phyloP scores from a whole-genome alignment of 768 basidiomycete species.

The Suillus clintonianus region DNA sequence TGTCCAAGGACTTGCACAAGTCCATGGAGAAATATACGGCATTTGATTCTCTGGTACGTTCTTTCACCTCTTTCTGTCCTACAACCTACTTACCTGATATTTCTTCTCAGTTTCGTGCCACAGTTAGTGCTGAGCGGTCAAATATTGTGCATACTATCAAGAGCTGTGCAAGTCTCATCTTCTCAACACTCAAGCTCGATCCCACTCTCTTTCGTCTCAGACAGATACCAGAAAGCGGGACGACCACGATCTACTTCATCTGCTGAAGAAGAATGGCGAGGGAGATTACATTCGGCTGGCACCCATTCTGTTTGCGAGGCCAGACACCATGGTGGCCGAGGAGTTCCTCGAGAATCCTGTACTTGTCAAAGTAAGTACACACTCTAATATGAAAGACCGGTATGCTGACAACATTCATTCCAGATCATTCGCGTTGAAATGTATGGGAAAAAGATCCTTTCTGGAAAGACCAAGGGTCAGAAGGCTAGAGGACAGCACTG shows the following conservation, averaged over 20 bases:
- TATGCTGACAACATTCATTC: neutral
- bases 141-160: slow-evolving; percentile 2
- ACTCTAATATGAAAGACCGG: neutral
- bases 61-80: neutral
- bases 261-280: neutral
- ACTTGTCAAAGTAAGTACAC: neutral
- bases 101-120: neutral
- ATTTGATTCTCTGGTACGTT: neutral
- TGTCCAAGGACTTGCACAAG: neutral
- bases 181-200: neutral
- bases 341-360: neutral
- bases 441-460: neutral
- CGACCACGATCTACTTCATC: neutral
- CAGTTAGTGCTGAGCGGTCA: neutral
- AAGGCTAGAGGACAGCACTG: neutral
- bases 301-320: neutral
- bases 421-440: neutral
- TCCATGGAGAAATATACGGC: neutral
- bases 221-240: neutral
- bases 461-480: neutral
- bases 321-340: neutral
- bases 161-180: neutral
- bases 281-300: neutral
- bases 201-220: neutral
- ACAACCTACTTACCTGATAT: too few relatives aligned